Evolutionary conservation across 768 basidiomycete genomes (phyloP).

Genomic region (Boletus speciosus): DNA sequence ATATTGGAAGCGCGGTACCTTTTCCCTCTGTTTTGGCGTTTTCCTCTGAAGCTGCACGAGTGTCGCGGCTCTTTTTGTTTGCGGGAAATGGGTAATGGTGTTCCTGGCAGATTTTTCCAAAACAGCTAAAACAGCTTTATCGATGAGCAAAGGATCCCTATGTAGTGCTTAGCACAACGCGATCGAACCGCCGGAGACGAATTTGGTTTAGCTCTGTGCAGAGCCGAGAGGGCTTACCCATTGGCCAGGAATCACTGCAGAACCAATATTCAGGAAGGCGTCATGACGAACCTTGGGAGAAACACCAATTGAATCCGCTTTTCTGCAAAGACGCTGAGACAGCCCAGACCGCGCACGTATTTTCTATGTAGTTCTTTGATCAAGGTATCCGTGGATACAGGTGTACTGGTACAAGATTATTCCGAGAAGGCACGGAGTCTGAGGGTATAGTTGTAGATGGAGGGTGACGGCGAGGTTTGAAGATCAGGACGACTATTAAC

Average conservation of each 20-base stretch:
- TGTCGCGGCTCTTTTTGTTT: not conserved
- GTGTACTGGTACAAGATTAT: conserved; percentile 30
- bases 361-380: conserved; percentile 19
- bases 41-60: not conserved
- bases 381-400: conserved; percentile 33
- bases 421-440: conserved; percentile 24
- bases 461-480: conserved; percentile 74
- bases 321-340: conserved; percentile 2
- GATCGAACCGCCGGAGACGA: conserved; percentile 7
- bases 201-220: conserved; percentile 1
- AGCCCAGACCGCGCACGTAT: conserved; percentile 8
- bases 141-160: conserved; percentile 15
- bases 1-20: conserved; percentile 5
- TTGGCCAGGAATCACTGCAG: conserved; percentile 9
- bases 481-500: conserved; percentile 82
- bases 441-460: conserved; percentile 28
- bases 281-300: conserved; percentile 19
- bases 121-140: conserved; percentile 13
- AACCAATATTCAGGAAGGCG: not conserved
- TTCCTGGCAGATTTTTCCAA: conserved; percentile 4
- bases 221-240: conserved; percentile 8
- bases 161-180: conserved; percentile 3
- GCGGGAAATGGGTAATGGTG: not conserved
- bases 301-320: conserved; percentile 1
- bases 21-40: conserved; percentile 3